Conservation (phyloP, 305 asterid species). For the Plantago lanceolata region DNA sequence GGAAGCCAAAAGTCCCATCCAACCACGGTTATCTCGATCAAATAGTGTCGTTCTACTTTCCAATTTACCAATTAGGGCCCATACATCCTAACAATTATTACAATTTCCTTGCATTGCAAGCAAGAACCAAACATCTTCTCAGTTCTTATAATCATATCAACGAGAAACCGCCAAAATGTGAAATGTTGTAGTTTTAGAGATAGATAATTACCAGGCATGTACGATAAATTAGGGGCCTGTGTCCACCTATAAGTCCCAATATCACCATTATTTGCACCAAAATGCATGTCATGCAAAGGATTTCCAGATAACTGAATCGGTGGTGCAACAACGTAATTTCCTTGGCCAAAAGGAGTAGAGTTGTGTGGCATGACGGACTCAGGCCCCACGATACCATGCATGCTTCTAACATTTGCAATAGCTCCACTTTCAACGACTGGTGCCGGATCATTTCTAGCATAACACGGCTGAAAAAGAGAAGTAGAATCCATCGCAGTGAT, state of each 20-base stretch:
- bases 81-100: too few species aligned
- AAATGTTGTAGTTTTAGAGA: conserved; percentile 6
- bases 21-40: too few species aligned
- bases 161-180: neutral
- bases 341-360: conserved; percentile 44
- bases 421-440: conserved; percentile 41
- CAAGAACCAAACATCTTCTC: too few species aligned
- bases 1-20: too few species aligned
- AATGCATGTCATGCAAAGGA: conserved; percentile 45
- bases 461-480: conserved; percentile 40
- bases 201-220: conserved; percentile 48
- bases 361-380: conserved; percentile 42
- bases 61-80: too few species aligned
- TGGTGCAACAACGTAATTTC: conserved; percentile 45
- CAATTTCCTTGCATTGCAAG: too few species aligned
- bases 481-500: conserved; percentile 27
- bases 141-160: too few species aligned
- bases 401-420: conserved; percentile 42
- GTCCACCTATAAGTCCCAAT: conserved; percentile 45
- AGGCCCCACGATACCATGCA: conserved; percentile 40
- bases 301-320: conserved; percentile 52
- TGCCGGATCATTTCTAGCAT: conserved; percentile 39
- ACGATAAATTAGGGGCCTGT: conserved; percentile 48
- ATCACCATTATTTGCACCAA: conserved; percentile 37
- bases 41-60: too few species aligned